A percentile compares a stretch with the other conserved stretches of the same genome.
Conservation (phyloP, 768 basidiomycete genomes). For the Boletellus sp. region DNA sequence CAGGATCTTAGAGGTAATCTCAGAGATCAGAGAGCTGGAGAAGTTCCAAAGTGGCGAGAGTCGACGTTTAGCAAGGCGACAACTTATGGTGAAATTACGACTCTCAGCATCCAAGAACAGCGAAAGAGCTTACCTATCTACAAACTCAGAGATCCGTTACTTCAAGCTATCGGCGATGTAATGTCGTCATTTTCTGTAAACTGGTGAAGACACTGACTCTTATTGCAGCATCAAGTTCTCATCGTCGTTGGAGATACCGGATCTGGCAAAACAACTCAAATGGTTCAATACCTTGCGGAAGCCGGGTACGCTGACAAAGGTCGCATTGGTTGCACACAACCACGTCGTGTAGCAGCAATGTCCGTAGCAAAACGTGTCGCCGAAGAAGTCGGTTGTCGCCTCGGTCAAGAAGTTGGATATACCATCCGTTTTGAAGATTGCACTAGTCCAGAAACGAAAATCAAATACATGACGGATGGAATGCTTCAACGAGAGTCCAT, state of each 20-base stretch:
- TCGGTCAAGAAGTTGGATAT: conserved; percentile 98
- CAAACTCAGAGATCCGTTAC: conserved; percentile 85
- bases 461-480: conserved; percentile 99
- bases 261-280: conserved; percentile 98
- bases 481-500: conserved; percentile 97
- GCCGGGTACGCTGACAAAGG: conserved; percentile 87
- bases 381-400: conserved; percentile 95
- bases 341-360: conserved; percentile 98
- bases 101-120: conserved; percentile 89
- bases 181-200: conserved; percentile 16
- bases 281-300: conserved; percentile 98
- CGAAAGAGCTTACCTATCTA: conserved; percentile 88
- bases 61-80: conserved; percentile 92
- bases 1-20: conserved; percentile 84
- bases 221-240: conserved; percentile 70
- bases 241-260: conserved; percentile 99
- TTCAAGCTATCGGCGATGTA: conserved; percentile 89
- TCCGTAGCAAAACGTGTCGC: conserved; percentile 98
- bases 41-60: conserved; percentile 88
- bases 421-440: conserved; percentile 99
- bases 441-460: conserved; percentile 96
- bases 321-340: conserved; percentile 95
- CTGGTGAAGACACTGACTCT: conserved; percentile 13
- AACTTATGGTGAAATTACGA: conserved; percentile 91
- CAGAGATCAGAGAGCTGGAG: conserved; percentile 77